Base-by-base conservation (phyloP, 495 filamentous ascomycete species). In the Penicillium paradoxum region DNA sequence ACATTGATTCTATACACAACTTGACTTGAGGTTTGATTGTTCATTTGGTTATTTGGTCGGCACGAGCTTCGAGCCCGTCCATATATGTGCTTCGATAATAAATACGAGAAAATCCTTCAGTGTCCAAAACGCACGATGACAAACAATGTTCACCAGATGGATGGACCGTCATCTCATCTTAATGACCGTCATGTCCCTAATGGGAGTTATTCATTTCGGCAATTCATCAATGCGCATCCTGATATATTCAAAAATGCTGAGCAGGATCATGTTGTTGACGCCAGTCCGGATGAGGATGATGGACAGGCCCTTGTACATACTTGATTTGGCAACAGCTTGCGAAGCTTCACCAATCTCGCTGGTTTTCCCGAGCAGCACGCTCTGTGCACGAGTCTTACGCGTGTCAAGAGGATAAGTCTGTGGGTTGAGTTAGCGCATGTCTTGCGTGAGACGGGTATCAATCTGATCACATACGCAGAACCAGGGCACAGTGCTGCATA, bases 351-450 rank as follows among this genome's bases (percentile, higher is more conserved):
- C 74, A 15, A 77, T 64, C 58, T 77, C 72, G 38, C 70, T 69
- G 18, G 66, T 44, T 43, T 74, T 73, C n/a, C 73, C 73, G 6
- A 77, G 59, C 8, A 77, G 53, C 19, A 75, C 69, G 37, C 73
- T 77, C 55, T 77, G 74, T 4, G 73, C 74, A 21, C 74, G 74
- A 4, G 74, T 77, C 57, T 77, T 77, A 25, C 73, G 71, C 1
- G 74, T 77, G 49, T 77, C 74, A 2, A 77, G 68, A 0, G 74
- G 73, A 47, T 77, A 77, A 2, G 73, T 77, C 74, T 77, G 45
- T 22, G 19, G 29, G 3, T 21, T 17, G 34, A 8, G 43, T 63
- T 37, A 62, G 67, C 58, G 5, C 30, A 22, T 22, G 3, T 21
- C 22, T 14, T 4, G 24, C 19, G 15, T 6, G 8, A 44, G 44